These are phyloP conservation scores for Adansonia grandidieri DNA, from an alignment of 441 rosid species.

Conservation along the genomic window DNA sequence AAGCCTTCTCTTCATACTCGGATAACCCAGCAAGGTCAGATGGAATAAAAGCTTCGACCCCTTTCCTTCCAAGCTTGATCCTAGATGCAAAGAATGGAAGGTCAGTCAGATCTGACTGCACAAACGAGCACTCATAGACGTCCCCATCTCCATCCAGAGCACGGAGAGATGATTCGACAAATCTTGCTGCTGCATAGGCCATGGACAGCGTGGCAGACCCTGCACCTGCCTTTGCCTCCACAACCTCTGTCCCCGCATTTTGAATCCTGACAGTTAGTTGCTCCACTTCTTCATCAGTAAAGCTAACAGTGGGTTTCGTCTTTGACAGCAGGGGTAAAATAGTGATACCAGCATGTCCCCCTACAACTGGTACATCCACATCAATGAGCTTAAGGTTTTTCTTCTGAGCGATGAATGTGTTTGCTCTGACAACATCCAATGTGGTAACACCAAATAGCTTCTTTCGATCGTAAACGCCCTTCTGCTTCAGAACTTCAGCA, in stretches of 20 bases:
- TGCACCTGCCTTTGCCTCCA: constrained; percentile 97
- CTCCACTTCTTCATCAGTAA: constrained; percentile 73
- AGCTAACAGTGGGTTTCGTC: constrained; percentile 73
- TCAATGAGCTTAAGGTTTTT: constrained; percentile 89
- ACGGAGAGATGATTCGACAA: constrained; percentile 94
- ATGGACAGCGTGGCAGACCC: constrained; percentile 97
- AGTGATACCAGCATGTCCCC: constrained; percentile 97
- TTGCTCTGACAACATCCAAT: constrained; percentile 94
- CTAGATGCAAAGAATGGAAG: constrained; percentile 94
- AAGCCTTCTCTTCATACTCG: constrained; percentile 76
- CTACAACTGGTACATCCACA: constrained; percentile 92
- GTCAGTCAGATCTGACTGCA: constrained; percentile 76
- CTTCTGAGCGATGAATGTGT: constrained; percentile 89
- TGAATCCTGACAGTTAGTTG: constrained; percentile 87
- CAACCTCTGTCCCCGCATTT: constrained; percentile 97
- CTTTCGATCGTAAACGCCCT: constrained; percentile 88
- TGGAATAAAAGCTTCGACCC: constrained; percentile 74
- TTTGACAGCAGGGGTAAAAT: constrained; percentile 87
- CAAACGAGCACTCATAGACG: constrained; percentile 85
- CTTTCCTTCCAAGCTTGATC: constrained; percentile 86
- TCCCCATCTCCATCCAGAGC: constrained; percentile 94
- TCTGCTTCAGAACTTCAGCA: constrained; percentile 83
- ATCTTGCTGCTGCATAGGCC: constrained; percentile 98
- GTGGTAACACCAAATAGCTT: constrained; percentile 92
- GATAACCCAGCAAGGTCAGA: constrained; percentile 82